A percentile compares a stretch with the other conserved stretches of the same genome.
These are phyloP conservation scores for Talaromyces ruber DNA, from an alignment of 495 filamentous ascomycete species.

Conservation along the genomic window DNA sequence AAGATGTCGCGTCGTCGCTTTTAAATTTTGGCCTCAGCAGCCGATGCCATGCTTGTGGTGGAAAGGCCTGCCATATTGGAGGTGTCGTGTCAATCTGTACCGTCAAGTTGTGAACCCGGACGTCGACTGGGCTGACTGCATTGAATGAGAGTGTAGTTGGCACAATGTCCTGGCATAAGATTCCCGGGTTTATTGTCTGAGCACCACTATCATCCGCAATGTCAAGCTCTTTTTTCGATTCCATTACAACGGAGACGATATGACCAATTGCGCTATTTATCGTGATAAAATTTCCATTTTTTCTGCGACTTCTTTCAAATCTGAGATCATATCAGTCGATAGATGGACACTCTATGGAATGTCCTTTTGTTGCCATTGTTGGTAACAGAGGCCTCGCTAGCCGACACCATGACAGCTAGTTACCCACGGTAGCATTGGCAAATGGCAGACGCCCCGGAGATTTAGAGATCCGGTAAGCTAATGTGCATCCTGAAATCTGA, in stretches of 20 bases:
- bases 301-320: too few species aligned
- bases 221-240: not conserved
- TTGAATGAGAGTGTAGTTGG: slow-evolving; percentile 42
- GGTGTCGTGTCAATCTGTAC: slow-evolving; percentile 46
- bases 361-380: not conserved
- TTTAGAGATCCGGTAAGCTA: not conserved
- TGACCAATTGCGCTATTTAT: not conserved
- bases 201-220: not conserved
- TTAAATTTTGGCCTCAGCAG: slow-evolving; percentile 14
- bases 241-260: not conserved
- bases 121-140: slow-evolving; percentile 50
- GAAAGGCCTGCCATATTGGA: slow-evolving; percentile 24
- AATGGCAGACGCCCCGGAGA: not conserved
- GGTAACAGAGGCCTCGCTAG: not conserved
- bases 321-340: not conserved
- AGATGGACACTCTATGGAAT: not conserved
- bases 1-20: not conserved
- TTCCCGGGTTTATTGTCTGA: not conserved
- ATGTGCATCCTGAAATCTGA: not conserved
- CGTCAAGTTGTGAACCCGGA: slow-evolving; percentile 44
- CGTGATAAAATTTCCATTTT: too few species aligned
- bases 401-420: not conserved
- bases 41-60: slow-evolving; percentile 15
- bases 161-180: not conserved
- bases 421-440: not conserved